Base-by-base conservation (phyloP, 2,329 filamentous ascomycete species). In the Aspergillus sojae region DNA sequence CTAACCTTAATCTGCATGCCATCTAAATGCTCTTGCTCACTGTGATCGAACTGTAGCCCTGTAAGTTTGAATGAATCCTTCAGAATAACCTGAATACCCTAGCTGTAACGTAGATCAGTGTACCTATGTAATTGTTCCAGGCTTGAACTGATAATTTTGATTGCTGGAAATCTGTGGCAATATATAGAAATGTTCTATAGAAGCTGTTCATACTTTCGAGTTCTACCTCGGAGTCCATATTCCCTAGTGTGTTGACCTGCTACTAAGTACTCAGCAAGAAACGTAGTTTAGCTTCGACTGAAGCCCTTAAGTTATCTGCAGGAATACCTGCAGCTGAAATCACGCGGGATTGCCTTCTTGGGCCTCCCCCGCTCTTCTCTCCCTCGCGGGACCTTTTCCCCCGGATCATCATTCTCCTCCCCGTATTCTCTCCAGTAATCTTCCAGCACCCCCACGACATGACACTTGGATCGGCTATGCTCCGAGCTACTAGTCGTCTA, bases 401-500 rank as follows among this genome's bases (percentile, higher is more conserved):
- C 57, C 41, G 16, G 57, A 52, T 59, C 32, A 45, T 39, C 43
- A 16, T 58, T 12, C 16, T 32, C n/a, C 48, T 34, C n/a, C 34
- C 32, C 52, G 30, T 54, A 36, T 26, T 55, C 36, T 32, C 52
- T 39, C 52, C 32, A 21, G 6, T n/a, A 19, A 32, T 34, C 19
- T 53, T n/a, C n/a, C 16, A 32, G 26, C n/a, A 53, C 30, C 50
- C 50, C 30, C 50, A 30, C 50, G 28, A 11, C 21, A 55, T 39
- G 52, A 39, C 52, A 10, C 52, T 39, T 55, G 12, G 32, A 39
- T 55, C 52, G 52, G 52, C 52, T 36, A 36, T 55, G 10, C 52
- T 55, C 52, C 52, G 52, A 55, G 52, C 36, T 21, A 55, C 34
- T 53, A 23, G 32, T 50, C 46, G 32, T 50, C 46, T 23, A 30